A percentile compares a stretch with the other conserved stretches of the same genome.
Conservation (phyloP, 1,284 basidiomycete species). For the Chiua sp. region DNA sequence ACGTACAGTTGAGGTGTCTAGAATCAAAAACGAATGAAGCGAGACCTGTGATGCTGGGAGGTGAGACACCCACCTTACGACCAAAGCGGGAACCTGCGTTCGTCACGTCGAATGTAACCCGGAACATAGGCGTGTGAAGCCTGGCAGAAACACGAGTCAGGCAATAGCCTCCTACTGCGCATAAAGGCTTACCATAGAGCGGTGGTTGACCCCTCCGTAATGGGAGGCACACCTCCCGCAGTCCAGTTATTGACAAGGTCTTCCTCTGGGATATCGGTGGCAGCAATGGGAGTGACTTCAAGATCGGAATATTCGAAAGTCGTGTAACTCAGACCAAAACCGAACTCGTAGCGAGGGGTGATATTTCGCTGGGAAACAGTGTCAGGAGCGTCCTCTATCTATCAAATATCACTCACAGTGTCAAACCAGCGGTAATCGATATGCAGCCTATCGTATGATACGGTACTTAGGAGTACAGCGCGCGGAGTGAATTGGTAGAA, state of each 20-base stretch:
- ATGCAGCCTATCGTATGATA: constrained; percentile 38
- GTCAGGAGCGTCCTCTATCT: neutral
- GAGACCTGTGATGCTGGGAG: neutral
- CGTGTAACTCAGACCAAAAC: constrained; percentile 78
- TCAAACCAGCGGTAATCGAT: constrained; percentile 68
- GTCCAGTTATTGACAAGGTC: constrained; percentile 58
- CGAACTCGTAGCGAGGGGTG: constrained; percentile 65
- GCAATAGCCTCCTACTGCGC: neutral
- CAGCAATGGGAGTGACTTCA: constrained; percentile 45
- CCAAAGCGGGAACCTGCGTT: constrained; percentile 64
- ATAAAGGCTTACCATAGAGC: constrained; percentile 34
- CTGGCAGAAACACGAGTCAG: constrained; percentile 32
- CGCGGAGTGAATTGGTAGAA: neutral
- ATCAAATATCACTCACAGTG: constrained; percentile 26
- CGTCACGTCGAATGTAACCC: constrained; percentile 61
- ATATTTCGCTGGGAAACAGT: constrained; percentile 42
- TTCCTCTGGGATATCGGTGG: constrained; percentile 38
- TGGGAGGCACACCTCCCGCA: constrained; percentile 49
- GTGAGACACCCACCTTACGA: constrained; percentile 48
- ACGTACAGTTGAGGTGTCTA: constrained; percentile 73
- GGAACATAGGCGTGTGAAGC: constrained; percentile 67
- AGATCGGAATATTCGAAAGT: constrained; percentile 72
- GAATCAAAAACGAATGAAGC: neutral
- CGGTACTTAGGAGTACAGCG: constrained; percentile 16
- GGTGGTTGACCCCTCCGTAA: constrained; percentile 34